Evolutionary conservation across 1,284 basidiomycete genomes (phyloP).

Genomic region (Boletus holoroseus): DNA sequence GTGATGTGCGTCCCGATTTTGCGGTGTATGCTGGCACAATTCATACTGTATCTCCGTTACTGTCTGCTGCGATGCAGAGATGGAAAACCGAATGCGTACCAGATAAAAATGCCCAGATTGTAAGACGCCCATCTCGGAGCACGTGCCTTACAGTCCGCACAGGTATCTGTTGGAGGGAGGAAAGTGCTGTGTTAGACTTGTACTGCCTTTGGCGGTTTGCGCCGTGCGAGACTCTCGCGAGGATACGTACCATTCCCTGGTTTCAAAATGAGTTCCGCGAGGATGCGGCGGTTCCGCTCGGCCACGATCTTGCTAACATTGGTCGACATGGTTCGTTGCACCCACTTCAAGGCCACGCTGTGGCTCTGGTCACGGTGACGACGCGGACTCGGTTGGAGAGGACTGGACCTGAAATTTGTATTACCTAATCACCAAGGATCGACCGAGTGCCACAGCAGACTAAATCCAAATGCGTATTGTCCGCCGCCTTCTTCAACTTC

Average conservation of each 20-base stretch:
- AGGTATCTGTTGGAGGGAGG: conserved; percentile 48
- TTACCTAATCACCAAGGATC: conserved; percentile 25
- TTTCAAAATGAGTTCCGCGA: conserved; percentile 59
- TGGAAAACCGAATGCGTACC: conserved; percentile 41
- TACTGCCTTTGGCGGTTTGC: conserved; percentile 7
- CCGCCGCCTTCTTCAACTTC: background rate
- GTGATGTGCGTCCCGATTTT: conserved; percentile 84
- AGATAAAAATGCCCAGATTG: conserved; percentile 77
- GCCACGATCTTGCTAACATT: conserved; percentile 51
- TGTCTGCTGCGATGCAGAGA: conserved; percentile 2
- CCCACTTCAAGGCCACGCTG: background rate
- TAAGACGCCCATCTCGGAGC: conserved; percentile 79
- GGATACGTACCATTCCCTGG: conserved; percentile 67
- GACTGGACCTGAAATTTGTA: background rate
- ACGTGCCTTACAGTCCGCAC: conserved; percentile 78
- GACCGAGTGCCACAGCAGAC: conserved; percentile 7
- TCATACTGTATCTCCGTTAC: conserved; percentile 45
- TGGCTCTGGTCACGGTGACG: background rate
- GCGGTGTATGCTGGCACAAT: conserved; percentile 81
- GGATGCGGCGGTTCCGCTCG: conserved; percentile 63
- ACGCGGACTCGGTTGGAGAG: background rate
- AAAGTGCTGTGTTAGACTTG: conserved; percentile 5
- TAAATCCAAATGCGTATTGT: background rate
- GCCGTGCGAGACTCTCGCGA: background rate
- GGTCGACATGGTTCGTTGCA: conserved; percentile 33